phyloP scores from a whole-genome alignment of 1,284 basidiomycete genomes.

The Moesziomyces aphidis region DNA sequence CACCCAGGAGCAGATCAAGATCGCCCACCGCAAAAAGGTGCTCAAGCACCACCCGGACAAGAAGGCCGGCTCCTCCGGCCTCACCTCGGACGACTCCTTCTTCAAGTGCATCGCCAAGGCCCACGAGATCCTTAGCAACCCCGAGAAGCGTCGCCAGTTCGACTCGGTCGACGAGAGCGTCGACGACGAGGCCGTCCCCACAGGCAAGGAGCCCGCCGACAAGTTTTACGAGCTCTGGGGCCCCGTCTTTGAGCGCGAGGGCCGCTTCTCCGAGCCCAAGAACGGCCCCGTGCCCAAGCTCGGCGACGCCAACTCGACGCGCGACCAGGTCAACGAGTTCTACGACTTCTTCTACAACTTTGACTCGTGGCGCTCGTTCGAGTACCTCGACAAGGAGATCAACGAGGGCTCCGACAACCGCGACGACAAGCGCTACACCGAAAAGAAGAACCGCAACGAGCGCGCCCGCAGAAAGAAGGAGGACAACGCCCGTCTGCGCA shows the following conservation, averaged over 20 bases:
- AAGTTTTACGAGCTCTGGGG: conserved; percentile 76
- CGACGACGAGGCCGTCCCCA: conserved; percentile 74
- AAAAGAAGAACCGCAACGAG: conserved; percentile 99
- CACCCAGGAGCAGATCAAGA: conserved; percentile 91
- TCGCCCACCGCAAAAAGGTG: conserved; percentile 98
- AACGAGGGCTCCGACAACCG: conserved; percentile 97
- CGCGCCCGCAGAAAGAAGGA: conserved; percentile 97
- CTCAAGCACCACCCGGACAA: conserved; percentile 99
- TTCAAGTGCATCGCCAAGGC: conserved; percentile 99
- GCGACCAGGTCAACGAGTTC: conserved; percentile 88
- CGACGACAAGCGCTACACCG: conserved; percentile 97
- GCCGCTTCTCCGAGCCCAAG: conserved; percentile 82
- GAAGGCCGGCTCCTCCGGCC: conserved; percentile 81
- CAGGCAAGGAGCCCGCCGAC: conserved; percentile 70
- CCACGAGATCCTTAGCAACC: conserved; percentile 87
- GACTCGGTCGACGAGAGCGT: conserved; percentile 92
- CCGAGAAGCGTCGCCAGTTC: conserved; percentile 91
- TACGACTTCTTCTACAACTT: conserved; percentile 99
- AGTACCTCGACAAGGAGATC: conserved; percentile 98
- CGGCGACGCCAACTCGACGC: conserved; percentile 79
- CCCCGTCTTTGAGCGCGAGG: conserved; percentile 89
- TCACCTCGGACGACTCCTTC: conserved; percentile 93
- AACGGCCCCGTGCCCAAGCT: conserved; percentile 86
- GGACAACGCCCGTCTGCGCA: conserved; percentile 89
- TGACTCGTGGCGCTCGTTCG: conserved; percentile 97